Conservation (phyloP, 2,329 filamentous ascomycete species). For the Teratosphaeria destructans region DNA sequence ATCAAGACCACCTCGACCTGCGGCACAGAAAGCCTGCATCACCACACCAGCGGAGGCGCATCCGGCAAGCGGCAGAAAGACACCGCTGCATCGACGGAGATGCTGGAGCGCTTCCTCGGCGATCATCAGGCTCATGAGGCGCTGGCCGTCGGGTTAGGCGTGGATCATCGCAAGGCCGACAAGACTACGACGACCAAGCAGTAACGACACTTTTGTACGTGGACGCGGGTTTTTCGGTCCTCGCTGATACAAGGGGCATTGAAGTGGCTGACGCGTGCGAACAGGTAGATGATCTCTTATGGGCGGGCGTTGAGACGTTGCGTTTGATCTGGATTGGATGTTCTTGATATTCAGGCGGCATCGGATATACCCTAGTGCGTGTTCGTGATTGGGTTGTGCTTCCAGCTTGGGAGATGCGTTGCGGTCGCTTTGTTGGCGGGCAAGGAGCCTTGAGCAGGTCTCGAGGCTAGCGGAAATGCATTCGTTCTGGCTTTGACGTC, state of each 20-base stretch:
- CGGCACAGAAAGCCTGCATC: neutral
- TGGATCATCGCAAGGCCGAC: neutral
- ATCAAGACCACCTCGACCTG: neutral
- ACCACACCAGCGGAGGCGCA: neutral
- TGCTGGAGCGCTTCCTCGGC: neutral
- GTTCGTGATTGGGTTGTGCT: neutral
- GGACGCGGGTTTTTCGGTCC: neutral
- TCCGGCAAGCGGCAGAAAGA: neutral
- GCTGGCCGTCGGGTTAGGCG: neutral
- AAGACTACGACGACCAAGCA: neutral
- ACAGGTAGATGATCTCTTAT: neutral
- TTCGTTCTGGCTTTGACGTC: neutral
- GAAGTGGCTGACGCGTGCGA: neutral
- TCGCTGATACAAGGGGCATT: neutral
- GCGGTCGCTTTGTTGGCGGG: neutral
- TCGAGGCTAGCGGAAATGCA: neutral
- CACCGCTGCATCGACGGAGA: neutral
- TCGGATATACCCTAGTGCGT: neutral
- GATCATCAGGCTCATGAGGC: neutral
- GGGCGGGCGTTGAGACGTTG: neutral
- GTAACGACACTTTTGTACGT: neutral
- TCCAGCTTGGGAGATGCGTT: neutral
- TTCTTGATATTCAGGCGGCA: neutral
- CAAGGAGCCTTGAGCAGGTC: neutral
- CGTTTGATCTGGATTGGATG: neutral